Conservation (phyloP, 148 eudicot genomes). For the Arctostaphylos glauca region DNA sequence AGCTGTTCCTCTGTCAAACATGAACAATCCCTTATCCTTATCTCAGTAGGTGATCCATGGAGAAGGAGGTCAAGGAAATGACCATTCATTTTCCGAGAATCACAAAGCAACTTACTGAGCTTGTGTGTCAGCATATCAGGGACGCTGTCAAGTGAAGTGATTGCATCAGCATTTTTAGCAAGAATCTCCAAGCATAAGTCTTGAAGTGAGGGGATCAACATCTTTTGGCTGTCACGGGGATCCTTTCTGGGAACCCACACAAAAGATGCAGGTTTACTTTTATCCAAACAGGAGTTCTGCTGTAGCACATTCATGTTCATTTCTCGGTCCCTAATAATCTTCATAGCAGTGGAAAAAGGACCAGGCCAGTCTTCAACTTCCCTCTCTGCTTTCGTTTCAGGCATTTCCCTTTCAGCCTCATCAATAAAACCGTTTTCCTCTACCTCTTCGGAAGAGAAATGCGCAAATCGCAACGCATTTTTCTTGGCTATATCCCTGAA, state of each 20-base stretch:
- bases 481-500: constrained; percentile 46
- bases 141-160: constrained; percentile 61
- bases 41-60: constrained; percentile 69
- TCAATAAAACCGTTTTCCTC: constrained; percentile 25
- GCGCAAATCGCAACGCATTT: constrained; percentile 63
- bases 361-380: constrained; percentile 85
- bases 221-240: constrained; percentile 14
- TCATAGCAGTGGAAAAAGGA: constrained; percentile 91
- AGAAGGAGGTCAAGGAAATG: constrained; percentile 68
- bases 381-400: constrained; percentile 18
- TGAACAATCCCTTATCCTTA: constrained; percentile 80
- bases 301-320: constrained; percentile 26
- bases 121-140: constrained; percentile 76
- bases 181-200: constrained; percentile 55
- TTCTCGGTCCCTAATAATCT: constrained; percentile 66
- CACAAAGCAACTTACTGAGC: constrained; percentile 65
- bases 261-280: constrained; percentile 34
- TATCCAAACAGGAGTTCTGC: constrained; percentile 11
- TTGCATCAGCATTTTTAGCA: constrained; percentile 66
- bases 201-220: constrained; percentile 41
- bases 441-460: constrained; percentile 44
- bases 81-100: constrained; percentile 60
- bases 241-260: constrained; percentile 59
- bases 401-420: constrained; percentile 34
- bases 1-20: constrained; percentile 77